Evolutionary conservation across 2,329 filamentous ascomycete species (phyloP), one percentile per base, ranked within the genome.

Genomic region (Gremmenia infestans): DNA sequence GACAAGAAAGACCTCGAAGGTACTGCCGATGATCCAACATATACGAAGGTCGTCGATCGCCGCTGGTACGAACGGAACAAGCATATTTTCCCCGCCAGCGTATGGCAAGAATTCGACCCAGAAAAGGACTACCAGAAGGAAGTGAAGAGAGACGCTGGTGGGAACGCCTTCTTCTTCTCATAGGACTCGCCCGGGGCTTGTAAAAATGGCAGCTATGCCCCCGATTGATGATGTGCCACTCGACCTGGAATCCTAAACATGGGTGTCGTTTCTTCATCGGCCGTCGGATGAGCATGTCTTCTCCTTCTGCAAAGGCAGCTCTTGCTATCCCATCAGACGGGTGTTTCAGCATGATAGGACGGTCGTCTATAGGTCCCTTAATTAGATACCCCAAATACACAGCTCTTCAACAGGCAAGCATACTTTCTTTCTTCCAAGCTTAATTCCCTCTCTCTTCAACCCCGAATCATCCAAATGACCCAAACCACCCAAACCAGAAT

Each of bases 11-110:
- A 79, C 52, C 80, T 86, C 12, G 93, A 97, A 74, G 93, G 93
- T 14, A 85, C 79, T 25, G 72, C 78, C 42, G 88, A 94, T 59
- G 92, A 97, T 65, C 85, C 92, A 0, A 81, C 81, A 3, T 74
- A 88, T 60, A 97, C 93, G 3, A 97, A 97, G 70, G 92, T 99
- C 3, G 93, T 99, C 4, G 93, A 99, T 74, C 82, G 94, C 58
- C 79, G 94, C 58, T 99, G 94, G 94, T 99, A 97, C 71, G 91
- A 97, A 76, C 83, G 86, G 68, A 97, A 97, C 71, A 99, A 97
- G 74, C 94, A 99, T 72, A 97, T 99, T 56, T 99, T 93, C 71
- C 94, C 94, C 0, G 93, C 93, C 19, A 97, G 90, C 70, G 82
- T 93, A 48, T 99, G 94, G 94, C 90, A 92, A 65, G 89, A 96